These are phyloP conservation scores for Pholiota adiposa DNA, from an alignment of 1,284 basidiomycete species.

Conservation along the genomic window DNA sequence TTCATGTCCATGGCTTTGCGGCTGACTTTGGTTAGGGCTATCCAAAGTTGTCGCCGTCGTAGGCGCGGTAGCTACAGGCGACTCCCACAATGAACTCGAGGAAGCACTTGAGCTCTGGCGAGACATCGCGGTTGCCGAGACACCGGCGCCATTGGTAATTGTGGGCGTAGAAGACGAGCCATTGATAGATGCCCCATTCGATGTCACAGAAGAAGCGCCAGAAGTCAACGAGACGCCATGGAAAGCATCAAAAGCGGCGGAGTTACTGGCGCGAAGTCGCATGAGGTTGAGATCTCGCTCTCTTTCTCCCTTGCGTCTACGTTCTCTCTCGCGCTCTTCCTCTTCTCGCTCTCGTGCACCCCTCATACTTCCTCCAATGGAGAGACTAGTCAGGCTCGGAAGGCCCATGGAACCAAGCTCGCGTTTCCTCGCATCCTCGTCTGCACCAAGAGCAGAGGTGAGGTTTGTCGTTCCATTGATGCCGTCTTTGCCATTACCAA, in stretches of 20 bases:
- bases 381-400: constrained; percentile 7
- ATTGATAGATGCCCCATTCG: neutral
- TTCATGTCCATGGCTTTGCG: constrained; percentile 1
- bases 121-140: constrained; percentile 17
- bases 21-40: constrained; percentile 10
- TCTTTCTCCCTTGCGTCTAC: constrained; percentile 15
- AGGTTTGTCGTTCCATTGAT: neutral
- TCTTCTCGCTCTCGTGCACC: constrained; percentile 15
- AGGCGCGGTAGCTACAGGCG: constrained; percentile 10
- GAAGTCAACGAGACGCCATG: constrained; percentile 60
- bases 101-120: constrained; percentile 22
- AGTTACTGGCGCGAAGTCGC: constrained; percentile 44
- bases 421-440: constrained; percentile 66
- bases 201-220: neutral
- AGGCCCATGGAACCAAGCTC: constrained; percentile 9
- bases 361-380: constrained; percentile 2
- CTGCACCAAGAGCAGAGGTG: constrained; percentile 25
- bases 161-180: constrained; percentile 16
- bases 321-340: constrained; percentile 15
- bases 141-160: constrained; percentile 11
- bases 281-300: too few relatives aligned
- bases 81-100: constrained; percentile 12
- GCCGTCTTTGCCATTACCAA: neutral
- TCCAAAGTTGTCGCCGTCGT: constrained; percentile 14
- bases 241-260: constrained; percentile 73